Percentiles rank a stretch among this genome's conserved stretches.
These are phyloP conservation scores for Phytophthora ohioensis DNA, from an alignment of 352 stramenopile species.

Conservation along the genomic window DNA sequence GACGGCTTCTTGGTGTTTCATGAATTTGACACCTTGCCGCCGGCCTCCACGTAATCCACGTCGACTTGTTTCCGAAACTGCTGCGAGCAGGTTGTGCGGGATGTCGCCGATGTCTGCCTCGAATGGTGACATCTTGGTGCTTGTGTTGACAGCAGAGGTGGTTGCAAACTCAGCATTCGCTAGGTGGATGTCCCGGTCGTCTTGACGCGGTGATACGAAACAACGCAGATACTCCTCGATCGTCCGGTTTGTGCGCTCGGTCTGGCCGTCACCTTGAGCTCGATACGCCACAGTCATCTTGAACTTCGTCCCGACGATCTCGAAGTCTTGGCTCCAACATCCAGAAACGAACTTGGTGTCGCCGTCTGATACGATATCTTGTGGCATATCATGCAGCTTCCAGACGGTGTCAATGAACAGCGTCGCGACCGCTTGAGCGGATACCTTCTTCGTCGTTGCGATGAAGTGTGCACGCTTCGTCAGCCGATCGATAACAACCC, in stretches of 20 bases:
- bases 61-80: not conserved
- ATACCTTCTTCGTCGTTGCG: conserved; percentile 1
- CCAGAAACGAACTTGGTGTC: conserved; percentile 8
- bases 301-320: conserved; percentile 6
- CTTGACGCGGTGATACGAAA: not conserved
- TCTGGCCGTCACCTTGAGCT: conserved; percentile 14
- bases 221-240: conserved; percentile 6
- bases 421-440: not conserved
- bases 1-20: not conserved
- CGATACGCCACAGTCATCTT: conserved; percentile 17
- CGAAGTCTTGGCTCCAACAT: conserved; percentile 2
- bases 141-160: not conserved
- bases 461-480: conserved; percentile 16
- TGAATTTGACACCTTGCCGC: conserved; percentile 11
- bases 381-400: not conserved
- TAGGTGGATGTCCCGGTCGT: not conserved
- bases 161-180: not conserved
- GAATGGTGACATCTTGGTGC: conserved; percentile 3
- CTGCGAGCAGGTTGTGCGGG: not conserved
- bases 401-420: conserved; percentile 1
- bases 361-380: conserved; percentile 1
- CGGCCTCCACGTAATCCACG: not conserved
- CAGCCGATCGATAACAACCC: conserved; percentile 4
- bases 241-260: not conserved
- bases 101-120: not conserved